These are phyloP conservation scores for Pythium vanterpoolii DNA, from an alignment of 352 stramenopile genomes.

Conservation along the genomic window DNA sequence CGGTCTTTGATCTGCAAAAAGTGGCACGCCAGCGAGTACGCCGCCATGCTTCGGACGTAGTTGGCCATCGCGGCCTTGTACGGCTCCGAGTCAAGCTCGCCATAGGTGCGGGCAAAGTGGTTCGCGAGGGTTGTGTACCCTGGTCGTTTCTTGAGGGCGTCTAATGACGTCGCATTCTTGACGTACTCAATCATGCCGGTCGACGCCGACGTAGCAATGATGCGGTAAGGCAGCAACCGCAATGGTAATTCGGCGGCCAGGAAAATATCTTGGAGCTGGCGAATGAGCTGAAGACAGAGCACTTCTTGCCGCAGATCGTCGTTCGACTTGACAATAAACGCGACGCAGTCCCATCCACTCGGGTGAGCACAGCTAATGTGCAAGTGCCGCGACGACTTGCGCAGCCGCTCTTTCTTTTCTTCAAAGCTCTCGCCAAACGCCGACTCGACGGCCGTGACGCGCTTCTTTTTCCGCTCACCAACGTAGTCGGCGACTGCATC, in stretches of 20 bases:
- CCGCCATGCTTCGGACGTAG: slow-evolving; percentile 96
- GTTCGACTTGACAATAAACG: slow-evolving; percentile 98
- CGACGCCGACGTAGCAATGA: slow-evolving; percentile 93
- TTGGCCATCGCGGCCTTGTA: slow-evolving; percentile 96
- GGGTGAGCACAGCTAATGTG: slow-evolving; percentile 5
- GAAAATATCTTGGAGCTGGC: slow-evolving; percentile 95
- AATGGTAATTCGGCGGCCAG: slow-evolving; percentile 92
- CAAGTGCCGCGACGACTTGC: slow-evolving; percentile 45
- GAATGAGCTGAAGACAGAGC: slow-evolving; percentile 96
- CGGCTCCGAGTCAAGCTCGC: slow-evolving; percentile 55
- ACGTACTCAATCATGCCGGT: slow-evolving; percentile 98
- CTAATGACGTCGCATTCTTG: slow-evolving; percentile 96
- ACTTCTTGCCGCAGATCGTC: slow-evolving; percentile 98
- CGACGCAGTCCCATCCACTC: slow-evolving; percentile 67
- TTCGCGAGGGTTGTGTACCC: slow-evolving; percentile 85
- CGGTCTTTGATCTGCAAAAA: slow-evolving; percentile 98
- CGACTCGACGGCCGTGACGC: slow-evolving; percentile 66
- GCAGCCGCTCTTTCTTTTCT: slow-evolving; percentile 67
- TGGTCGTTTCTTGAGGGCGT: slow-evolving; percentile 91
- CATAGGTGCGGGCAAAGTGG: slow-evolving; percentile 94
- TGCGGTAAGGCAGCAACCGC: slow-evolving; percentile 94
- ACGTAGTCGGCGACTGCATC: slow-evolving; percentile 69
- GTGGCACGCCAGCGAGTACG: slow-evolving; percentile 97
- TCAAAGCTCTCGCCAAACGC: slow-evolving; percentile 85
- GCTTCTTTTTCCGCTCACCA: slow-evolving; percentile 52